Evolutionary conservation across 2,329 filamentous ascomycete genomes (phyloP).

Genomic region (Epichloe scottii): DNA sequence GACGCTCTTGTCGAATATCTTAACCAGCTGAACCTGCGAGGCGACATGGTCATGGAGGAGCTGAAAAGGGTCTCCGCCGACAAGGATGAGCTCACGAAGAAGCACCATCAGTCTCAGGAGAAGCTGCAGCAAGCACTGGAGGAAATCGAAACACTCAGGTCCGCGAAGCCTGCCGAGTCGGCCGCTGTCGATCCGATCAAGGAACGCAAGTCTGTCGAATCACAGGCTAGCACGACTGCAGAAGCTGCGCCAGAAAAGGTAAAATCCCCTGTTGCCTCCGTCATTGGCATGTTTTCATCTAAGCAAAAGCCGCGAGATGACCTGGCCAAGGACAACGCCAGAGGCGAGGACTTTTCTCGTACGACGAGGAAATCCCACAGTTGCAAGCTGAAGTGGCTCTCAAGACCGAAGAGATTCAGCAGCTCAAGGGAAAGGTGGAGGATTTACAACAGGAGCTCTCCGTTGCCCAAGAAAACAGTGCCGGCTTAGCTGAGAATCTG

Average conservation of each 20-base stretch:
- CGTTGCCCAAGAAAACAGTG: conserved; percentile 56
- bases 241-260: conserved; percentile 15
- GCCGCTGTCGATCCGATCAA: conserved; percentile 19
- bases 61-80: conserved; percentile 76
- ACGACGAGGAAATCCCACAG: conserved; percentile 74
- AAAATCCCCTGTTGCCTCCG: conserved; percentile 35
- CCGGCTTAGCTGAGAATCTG: conserved; percentile 52
- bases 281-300: conserved; percentile 36
- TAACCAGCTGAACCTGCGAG: conserved; percentile 71
- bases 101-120: conserved; percentile 55
- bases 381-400: conserved; percentile 63
- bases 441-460: conserved; percentile 58
- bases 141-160: conserved; percentile 43
- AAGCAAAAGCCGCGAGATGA: conserved; percentile 26
- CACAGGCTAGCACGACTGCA: conserved; percentile 4
- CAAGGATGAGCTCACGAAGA: conserved; percentile 67
- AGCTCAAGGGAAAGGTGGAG: conserved; percentile 56
- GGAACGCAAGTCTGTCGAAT: conserved; percentile 17
- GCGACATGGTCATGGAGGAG: conserved; percentile 89
- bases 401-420: conserved; percentile 57
- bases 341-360: conserved; percentile 77
- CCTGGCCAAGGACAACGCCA: conserved; percentile 14
- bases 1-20: conserved; percentile 80
- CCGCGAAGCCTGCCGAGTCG: conserved; percentile 15
- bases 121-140: conserved; percentile 48